Base-by-base conservation (phyloP, 140 eudicot genomes). In the Ambrosia hybrid region DNA sequence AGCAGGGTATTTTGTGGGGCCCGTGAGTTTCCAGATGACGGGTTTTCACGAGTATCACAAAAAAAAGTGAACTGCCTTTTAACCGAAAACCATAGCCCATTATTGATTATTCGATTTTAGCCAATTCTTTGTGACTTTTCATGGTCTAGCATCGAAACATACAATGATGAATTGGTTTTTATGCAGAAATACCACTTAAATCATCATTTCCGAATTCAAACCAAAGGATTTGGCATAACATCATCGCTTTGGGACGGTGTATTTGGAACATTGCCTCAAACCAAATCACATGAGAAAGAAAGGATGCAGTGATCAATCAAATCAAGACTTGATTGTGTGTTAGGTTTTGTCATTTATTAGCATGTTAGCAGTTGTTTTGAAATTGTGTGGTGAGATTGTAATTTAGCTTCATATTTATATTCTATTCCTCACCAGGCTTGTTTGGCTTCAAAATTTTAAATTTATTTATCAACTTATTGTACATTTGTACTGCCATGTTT, bases 121-220 rank as follows among this genome's bases (percentile, higher is more conserved):
- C 6, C 14, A 14, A 15, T 15, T 39, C 37, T 39, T 65, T 3
- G 10, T 39, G 0, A 4, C 3, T 39, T 9, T 30, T 26, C 38
- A 26, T 41, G 38, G 13, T 61, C 9, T 43, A 0, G 30, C 0
- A 12, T 1, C 33, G 33, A 6, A 11, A 39, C 45, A 2, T 41
- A 1, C 39, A 43, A 16, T 17, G 52, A 43, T 65, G 70, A 41
- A 41, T 57, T 11, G 58, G 11, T 76, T 76, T 67, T 82, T 78
- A 38, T 78, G 86, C 89, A 91, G 97, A 91, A 76, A 71, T 91
- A 88, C 73, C 97, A 91, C 75, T 66, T 91, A 75, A 91, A 91
- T 70, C 97, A 91, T 81, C 97, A 91, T 71, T 91, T 88, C 74
- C 89, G 95, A 13, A 81, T 86, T 67, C 96, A 89, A 79, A 81